Base-by-base conservation (phyloP, 2,329 filamentous ascomycete species). In the Chaetothyriales sp. region DNA sequence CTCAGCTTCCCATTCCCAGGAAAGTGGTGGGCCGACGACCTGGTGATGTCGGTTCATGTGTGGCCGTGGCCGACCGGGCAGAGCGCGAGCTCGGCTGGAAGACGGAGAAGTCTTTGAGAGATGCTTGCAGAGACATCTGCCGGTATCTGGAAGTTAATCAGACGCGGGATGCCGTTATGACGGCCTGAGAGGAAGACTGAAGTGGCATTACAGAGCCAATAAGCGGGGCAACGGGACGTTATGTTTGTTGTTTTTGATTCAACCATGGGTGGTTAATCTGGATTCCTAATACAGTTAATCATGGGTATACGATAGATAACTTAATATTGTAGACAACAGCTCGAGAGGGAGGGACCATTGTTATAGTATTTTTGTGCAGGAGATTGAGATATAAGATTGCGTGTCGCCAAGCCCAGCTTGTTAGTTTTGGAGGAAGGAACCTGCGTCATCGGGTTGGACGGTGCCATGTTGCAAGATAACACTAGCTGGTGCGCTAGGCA, bases 51-150 rank as follows among this genome's bases (percentile, higher is more conserved):
- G 66, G 66, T 26, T 65, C 62, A 22, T 69, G 66, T 42, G 65
- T 69, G 39, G 66, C 66, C 26, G 63, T 64, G 25, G 63, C 64
- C 44, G 57, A 60, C 18, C 59, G 65, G 26, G 65, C 66, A 2
- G 53, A 78, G 53, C 69, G 76, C 61, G 81, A 84, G 65, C 69
- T 84, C 45, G 63, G 66, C 51, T 69, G 63, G 61, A 64, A 66
- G 53, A 67, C 66, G 7, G 58, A 67, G 46, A 67, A 67, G 56
- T 60, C 64, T 5, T 50, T 68, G 51, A 61, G 56, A 39, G 64
- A 68, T 55, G 66, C 66, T 6, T 68, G 66, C 51, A 51, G 56
- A 43, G 66, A 64, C 50, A 63, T 68, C 36, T 51, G 49, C 39
- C 47, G 42, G 10, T 53, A 51, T 39, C 49, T 53, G n/a, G 25